Percentiles rank a stretch among this genome's conserved stretches.
These are phyloP conservation scores for Verticillium isaacii DNA, from an alignment of 2,329 filamentous ascomycete species.

Conservation along the genomic window DNA sequence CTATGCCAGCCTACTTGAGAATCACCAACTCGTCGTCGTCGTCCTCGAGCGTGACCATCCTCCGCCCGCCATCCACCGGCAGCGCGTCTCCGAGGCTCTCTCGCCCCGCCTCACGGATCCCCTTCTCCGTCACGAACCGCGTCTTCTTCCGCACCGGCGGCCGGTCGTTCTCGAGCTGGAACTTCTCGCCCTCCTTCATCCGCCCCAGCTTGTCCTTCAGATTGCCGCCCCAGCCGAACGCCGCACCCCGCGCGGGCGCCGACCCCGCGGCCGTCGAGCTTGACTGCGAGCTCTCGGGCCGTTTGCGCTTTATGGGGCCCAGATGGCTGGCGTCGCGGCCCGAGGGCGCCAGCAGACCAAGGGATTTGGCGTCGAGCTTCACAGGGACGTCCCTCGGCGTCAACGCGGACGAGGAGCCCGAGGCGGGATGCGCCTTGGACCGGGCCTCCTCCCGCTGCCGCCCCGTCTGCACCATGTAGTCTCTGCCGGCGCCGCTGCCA, in stretches of 20 bases:
- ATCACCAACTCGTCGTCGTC: conserved; percentile 49
- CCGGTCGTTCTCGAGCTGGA: conserved; percentile 22
- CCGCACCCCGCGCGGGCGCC: conserved; percentile 6
- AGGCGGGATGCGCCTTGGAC: background rate
- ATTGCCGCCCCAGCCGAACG: conserved; percentile 53
- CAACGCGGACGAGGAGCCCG: conserved; percentile 7
- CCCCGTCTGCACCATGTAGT: conserved; percentile 56
- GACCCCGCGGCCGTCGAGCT: conserved; percentile 17
- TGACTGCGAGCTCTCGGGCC: conserved; percentile 43
- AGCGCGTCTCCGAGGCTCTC: conserved; percentile 63
- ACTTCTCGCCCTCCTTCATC: conserved; percentile 58
- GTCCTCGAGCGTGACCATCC: conserved; percentile 30
- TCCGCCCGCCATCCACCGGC: conserved; percentile 11
- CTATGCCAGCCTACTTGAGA: conserved; percentile 21
- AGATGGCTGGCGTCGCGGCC: conserved; percentile 45
- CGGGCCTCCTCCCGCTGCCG: conserved; percentile 9
- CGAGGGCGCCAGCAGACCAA: conserved; percentile 35
- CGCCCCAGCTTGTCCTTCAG: conserved; percentile 51
- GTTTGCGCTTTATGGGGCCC: conserved; percentile 58
- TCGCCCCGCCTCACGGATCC: conserved; percentile 70
- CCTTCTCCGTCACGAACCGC: conserved; percentile 72
- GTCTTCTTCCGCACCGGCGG: conserved; percentile 66
- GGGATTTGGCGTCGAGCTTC: conserved; percentile 36
- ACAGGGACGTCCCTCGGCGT: conserved; percentile 16
- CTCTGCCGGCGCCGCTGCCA: conserved; percentile 61